These are phyloP conservation scores for Tetracentron sinense DNA, from an alignment of 164 flowering plant genomes.

Conservation along the genomic window DNA sequence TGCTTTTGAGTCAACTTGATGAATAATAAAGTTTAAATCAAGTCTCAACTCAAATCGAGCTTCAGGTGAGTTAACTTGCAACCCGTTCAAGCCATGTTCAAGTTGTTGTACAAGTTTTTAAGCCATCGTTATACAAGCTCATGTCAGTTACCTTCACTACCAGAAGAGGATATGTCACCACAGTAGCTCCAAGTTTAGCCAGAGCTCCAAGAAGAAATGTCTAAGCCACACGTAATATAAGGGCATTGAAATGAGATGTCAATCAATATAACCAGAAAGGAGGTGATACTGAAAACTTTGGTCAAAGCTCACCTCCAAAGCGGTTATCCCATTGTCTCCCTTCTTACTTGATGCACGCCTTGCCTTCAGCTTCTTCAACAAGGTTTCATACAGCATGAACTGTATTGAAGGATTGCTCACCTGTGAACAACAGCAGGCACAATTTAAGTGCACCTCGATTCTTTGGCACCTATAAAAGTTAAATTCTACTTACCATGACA, in stretches of 20 bases:
- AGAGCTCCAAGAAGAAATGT: slow-evolving; percentile 90
- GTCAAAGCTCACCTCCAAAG: slow-evolving; percentile 59
- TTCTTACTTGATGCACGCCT: slow-evolving; percentile 44
- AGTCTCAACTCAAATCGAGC: background rate
- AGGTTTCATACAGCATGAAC: slow-evolving; percentile 93
- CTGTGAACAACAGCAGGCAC: slow-evolving; percentile 34
- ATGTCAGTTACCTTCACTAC: slow-evolving; percentile 74
- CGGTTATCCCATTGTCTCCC: slow-evolving; percentile 53
- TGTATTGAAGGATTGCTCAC: slow-evolving; percentile 97
- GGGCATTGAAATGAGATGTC: background rate
- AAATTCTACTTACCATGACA: slow-evolving; percentile 77
- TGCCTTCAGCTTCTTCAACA: slow-evolving; percentile 75
- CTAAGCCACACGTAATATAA: slow-evolving; percentile 25
- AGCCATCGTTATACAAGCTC: background rate
- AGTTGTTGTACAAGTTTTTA: background rate
- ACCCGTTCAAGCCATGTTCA: no score
- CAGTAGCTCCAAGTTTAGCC: slow-evolving; percentile 97
- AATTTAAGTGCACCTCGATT: slow-evolving; percentile 17
- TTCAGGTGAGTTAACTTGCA: background rate
- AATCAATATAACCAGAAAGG: background rate
- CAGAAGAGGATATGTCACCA: slow-evolving; percentile 90
- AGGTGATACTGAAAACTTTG: background rate
- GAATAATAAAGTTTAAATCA: no score
- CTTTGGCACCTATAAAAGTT: slow-evolving; percentile 9
- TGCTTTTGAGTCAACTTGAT: no score